A percentile compares a stretch with the other conserved stretches of the same genome.
phyloP scores from a whole-genome alignment of 1,284 basidiomycete species.

The Sanghuangporus baumii region DNA sequence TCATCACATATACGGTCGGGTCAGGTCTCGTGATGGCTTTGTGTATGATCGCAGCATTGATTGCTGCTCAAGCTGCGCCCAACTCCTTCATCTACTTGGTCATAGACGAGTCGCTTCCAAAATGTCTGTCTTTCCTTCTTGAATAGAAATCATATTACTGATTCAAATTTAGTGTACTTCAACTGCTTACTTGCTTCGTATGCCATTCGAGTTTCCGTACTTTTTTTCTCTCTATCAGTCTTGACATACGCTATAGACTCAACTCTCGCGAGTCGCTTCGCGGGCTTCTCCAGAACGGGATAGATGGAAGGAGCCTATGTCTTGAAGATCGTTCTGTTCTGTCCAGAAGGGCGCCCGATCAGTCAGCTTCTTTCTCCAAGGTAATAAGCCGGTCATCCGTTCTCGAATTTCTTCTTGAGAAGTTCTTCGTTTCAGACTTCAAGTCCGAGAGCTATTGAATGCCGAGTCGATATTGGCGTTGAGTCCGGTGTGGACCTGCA shows the following conservation, averaged over 20 bases:
- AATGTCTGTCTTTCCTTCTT: conserved; percentile 1
- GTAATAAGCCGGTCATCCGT: no score
- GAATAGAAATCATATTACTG: background rate
- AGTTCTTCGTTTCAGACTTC: background rate
- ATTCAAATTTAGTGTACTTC: background rate
- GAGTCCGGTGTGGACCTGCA: no score
- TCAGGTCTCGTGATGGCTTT: conserved; percentile 36
- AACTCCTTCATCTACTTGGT: conserved; percentile 12
- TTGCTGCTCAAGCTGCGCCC: background rate
- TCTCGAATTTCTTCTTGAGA: no score
- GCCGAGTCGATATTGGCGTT: background rate
- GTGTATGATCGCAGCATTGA: conserved; percentile 4
- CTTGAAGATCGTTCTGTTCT: no score
- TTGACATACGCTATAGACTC: no score
- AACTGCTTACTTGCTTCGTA: background rate
- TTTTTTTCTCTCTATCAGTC: no score
- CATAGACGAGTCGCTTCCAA: background rate
- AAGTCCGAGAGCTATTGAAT: background rate
- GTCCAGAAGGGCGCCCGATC: no score
- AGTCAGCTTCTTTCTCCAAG: no score
- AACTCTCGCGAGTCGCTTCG: no score
- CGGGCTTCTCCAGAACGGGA: no score
- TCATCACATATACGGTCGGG: conserved; percentile 40
- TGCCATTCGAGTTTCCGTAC: background rate
- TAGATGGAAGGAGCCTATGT: no score